Percentiles rank a stretch among this genome's conserved stretches.
Conservation (phyloP, 352 stramenopile species). For the Globisporangium sylvaticum region DNA sequence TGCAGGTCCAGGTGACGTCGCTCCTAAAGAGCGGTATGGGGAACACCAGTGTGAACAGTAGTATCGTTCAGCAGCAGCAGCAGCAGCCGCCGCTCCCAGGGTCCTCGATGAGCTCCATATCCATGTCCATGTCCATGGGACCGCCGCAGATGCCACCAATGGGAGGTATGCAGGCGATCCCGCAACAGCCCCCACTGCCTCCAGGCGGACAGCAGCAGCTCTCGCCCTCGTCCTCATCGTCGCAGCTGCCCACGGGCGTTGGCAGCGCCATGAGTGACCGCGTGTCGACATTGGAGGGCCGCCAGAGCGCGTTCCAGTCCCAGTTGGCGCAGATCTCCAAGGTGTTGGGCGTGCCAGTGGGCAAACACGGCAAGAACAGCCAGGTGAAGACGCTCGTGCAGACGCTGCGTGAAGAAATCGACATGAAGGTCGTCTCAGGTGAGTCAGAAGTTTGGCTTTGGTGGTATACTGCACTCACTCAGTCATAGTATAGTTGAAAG, state of each 20-base stretch:
- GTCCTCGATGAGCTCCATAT: neutral
- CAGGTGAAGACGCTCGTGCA: conserved; percentile 71
- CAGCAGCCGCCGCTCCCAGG: conserved; percentile 12
- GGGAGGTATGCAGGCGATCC: neutral
- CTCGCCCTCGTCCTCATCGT: conserved; percentile 9
- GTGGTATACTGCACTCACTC: neutral
- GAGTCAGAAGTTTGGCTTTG: neutral
- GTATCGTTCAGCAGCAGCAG: neutral
- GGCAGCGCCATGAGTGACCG: conserved; percentile 57
- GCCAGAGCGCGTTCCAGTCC: conserved; percentile 78
- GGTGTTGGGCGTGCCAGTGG: conserved; percentile 55
- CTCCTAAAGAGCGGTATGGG: conserved; percentile 13
- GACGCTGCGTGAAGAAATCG: conserved; percentile 67
- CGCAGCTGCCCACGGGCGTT: conserved; percentile 6
- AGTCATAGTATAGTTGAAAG: too few relatives aligned
- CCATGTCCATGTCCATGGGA: neutral
- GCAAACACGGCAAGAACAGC: conserved; percentile 66
- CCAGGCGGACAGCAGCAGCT: conserved; percentile 12
- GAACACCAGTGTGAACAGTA: conserved; percentile 11
- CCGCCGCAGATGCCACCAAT: neutral
- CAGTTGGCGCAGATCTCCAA: conserved; percentile 77
- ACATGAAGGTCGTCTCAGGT: conserved; percentile 51
- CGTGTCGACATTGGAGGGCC: conserved; percentile 72
- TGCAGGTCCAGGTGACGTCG: conserved; percentile 40
- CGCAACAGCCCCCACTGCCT: conserved; percentile 20